These are phyloP conservation scores for Podospora bellae-mahoneyi DNA, from an alignment of 495 filamentous ascomycete genomes.

Conservation along the genomic window DNA sequence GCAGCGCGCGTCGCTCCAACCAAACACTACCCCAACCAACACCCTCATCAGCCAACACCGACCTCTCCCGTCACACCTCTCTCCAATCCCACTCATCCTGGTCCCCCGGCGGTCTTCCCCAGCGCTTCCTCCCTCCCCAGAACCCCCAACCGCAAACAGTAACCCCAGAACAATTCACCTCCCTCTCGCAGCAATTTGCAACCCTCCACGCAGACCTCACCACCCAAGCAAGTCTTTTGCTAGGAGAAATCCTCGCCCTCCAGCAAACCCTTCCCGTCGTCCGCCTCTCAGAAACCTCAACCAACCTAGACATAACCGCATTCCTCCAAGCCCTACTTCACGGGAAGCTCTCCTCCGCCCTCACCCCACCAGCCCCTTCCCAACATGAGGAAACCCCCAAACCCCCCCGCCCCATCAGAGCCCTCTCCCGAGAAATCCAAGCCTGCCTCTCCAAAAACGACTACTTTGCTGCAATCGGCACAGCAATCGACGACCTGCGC, in stretches of 20 bases:
- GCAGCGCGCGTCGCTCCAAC: not conserved
- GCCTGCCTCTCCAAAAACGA: not conserved
- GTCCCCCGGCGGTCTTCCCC: not conserved
- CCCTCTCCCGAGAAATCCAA: not conserved
- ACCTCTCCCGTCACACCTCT: slow-evolving; percentile 5
- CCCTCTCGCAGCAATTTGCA: not conserved
- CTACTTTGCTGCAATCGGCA: not conserved
- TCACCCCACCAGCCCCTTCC: not conserved
- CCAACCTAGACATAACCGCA: not conserved
- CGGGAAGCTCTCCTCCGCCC: slow-evolving; percentile 1
- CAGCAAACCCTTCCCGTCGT: not conserved
- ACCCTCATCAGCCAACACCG: not conserved
- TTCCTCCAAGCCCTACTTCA: not conserved
- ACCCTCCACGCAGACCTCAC: slow-evolving; percentile 1
- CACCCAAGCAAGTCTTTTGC: not conserved
- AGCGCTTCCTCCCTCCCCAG: not conserved
- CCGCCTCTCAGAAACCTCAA: not conserved
- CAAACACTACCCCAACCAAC: not conserved
- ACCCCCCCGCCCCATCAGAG: not conserved
- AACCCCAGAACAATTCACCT: not conserved
- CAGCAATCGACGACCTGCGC: not conserved
- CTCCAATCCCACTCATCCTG: slow-evolving; percentile 7
- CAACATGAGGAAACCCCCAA: not conserved
- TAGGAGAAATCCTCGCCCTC: slow-evolving; percentile 4
- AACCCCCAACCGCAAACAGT: not conserved